These are phyloP conservation scores for Oryza coarctata DNA, from an alignment of 176 grass and related monocot genomes.

Conservation along the genomic window DNA sequence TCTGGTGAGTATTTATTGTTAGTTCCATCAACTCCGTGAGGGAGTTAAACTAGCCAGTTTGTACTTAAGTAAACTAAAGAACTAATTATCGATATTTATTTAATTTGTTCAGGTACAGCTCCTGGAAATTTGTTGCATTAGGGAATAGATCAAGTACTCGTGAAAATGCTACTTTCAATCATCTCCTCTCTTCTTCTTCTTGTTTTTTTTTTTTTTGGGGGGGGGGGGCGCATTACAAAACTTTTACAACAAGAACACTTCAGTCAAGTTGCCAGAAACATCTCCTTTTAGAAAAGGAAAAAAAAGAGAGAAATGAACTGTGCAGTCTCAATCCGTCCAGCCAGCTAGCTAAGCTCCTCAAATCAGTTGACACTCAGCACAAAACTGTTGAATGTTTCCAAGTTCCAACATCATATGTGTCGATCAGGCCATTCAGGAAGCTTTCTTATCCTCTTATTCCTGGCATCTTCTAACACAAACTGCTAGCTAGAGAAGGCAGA, in stretches of 20 bases:
- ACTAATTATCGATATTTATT: background rate
- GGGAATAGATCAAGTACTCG: background rate
- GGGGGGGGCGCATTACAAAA: too few species aligned
- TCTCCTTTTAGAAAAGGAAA: background rate
- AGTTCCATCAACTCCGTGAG: background rate
- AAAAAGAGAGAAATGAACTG: background rate
- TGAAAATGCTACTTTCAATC: background rate
- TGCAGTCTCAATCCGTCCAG: constrained; percentile 23
- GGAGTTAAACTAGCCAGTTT: background rate
- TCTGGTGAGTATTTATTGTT: background rate
- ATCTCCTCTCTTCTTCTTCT: background rate
- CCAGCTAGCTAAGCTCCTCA: background rate
- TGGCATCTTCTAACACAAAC: background rate
- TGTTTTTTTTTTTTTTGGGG: background rate
- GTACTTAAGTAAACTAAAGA: background rate
- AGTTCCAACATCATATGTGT: constrained; percentile 5
- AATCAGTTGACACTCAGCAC: constrained; percentile 8
- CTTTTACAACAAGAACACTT: constrained; percentile 4
- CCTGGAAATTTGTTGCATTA: background rate
- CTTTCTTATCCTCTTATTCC: background rate
- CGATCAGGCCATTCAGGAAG: background rate
- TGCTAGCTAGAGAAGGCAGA: constrained; percentile 1
- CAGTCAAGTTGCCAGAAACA: background rate
- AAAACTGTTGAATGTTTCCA: constrained; percentile 7
- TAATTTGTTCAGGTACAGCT: background rate